Evolutionary conservation across 345 rosid genomes (phyloP), one percentile per base, ranked within the genome.

Genomic region (Salix dunnii): DNA sequence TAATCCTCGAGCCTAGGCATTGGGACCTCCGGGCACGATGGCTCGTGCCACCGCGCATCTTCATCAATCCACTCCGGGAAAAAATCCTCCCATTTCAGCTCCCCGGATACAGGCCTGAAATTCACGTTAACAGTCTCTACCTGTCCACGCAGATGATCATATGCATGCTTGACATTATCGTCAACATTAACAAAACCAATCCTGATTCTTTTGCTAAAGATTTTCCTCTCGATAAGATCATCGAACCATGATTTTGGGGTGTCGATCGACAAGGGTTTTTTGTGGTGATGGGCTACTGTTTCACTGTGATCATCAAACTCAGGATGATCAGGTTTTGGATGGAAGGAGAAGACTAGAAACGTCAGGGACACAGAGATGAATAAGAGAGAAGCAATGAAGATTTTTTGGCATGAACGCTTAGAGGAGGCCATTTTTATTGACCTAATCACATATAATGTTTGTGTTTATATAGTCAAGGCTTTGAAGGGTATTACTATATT

Each of bases 61-160:
- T 95, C 98, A 36, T 93, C 85, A 17, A 93, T 88, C 98, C 98
- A 90, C 70, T 80, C 87, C 0, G 96, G 96, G 76, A 90, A 95
- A 11, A 91, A 78, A 35, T 88, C 86, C 31, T 84, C 25, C 99
- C 98, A 93, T 16, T 77, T 85, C 3, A 71, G 40, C 66, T 75
- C 81, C 42, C 69, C 68, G 0, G 86, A 64, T 1, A 91, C 81
- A 20, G 36, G 85, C 43, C 82, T 78, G 7, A 93, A 90, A 11
- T 65, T 66, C 18, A 91, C 90, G 11, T 48, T 76, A 10, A 91
- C 79, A 11, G 77, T 71, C 73, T 82, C 77, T 0, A 38, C 76
- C 14, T 65, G 71, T 8, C 83, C 80, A 7, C 86, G 76, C 48
- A 61, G 4, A 16, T 38, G 35, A 18, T 76, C 79, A 61, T 77